Conservation (phyloP, 176 grass and related monocot species). For the Oryza meridionalis region DNA sequence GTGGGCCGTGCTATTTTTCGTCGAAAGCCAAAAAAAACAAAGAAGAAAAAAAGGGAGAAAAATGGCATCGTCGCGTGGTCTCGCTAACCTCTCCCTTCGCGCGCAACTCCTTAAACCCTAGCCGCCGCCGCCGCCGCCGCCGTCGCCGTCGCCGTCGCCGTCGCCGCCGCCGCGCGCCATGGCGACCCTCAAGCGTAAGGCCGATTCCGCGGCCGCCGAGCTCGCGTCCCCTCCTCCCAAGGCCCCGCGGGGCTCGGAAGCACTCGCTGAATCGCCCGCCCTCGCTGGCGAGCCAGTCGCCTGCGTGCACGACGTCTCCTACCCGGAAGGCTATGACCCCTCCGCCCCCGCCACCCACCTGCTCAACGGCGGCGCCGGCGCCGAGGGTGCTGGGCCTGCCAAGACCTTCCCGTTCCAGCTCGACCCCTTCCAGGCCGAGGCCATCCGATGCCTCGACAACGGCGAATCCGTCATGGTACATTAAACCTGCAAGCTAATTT, state of each 20-base stretch:
- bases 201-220: not conserved
- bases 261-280: not conserved
- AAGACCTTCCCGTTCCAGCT: constrained; percentile 86
- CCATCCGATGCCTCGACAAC: constrained; percentile 60
- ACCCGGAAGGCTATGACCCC: constrained; percentile 63
- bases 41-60: no score
- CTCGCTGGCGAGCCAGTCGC: constrained; percentile 45
- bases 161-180: constrained; percentile 26
- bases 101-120: constrained; percentile 56
- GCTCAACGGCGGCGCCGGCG: not conserved
- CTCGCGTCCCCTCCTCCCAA: constrained; percentile 40
- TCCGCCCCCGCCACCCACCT: constrained; percentile 31
- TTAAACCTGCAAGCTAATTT: no score
- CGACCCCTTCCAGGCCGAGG: constrained; percentile 89
- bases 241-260: not conserved
- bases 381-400: constrained; percentile 49
- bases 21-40: no score
- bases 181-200: constrained; percentile 74
- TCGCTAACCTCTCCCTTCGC: not conserved
- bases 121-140: not conserved
- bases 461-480: constrained; percentile 59
- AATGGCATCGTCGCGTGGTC: no score
- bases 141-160: not conserved
- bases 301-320: constrained; percentile 96
- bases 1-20: no score